phyloP scores from a whole-genome alignment of 2,329 filamentous ascomycete genomes.

The Raffaelea ambrosiae region DNA sequence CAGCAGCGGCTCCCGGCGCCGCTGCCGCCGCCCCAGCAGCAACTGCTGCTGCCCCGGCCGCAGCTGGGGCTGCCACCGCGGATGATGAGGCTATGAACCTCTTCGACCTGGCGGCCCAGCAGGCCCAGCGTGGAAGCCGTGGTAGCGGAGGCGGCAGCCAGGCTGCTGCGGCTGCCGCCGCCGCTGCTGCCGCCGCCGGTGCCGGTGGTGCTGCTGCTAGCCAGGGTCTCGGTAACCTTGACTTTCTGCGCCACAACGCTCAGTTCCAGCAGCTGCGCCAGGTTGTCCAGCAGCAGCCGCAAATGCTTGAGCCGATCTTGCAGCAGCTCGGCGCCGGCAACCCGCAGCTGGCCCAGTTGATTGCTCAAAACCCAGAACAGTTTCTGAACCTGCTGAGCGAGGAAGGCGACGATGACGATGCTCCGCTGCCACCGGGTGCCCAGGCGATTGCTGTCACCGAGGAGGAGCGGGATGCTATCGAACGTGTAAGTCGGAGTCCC shows the following conservation, averaged over 20 bases:
- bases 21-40: conserved; percentile 34
- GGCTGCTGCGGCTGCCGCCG: conserved; percentile 20
- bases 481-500: conserved; percentile 57
- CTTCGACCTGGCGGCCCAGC: conserved; percentile 85
- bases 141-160: conserved; percentile 27
- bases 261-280: conserved; percentile 98
- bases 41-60: conserved; percentile 30
- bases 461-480: conserved; percentile 94
- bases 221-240: conserved; percentile 64
- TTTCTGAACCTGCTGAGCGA: conserved; percentile 88
- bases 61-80: conserved; percentile 35
- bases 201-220: conserved; percentile 41
- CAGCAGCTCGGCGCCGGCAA: conserved; percentile 94
- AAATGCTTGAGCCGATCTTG: conserved; percentile 97
- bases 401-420: conserved; percentile 69
- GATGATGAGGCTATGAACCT: conserved; percentile 71
- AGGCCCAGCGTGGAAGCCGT: conserved; percentile 36
- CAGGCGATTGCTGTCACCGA: conserved; percentile 88
- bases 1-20: conserved; percentile 25
- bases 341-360: conserved; percentile 86
- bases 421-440: conserved; percentile 75
- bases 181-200: conserved; percentile 33
- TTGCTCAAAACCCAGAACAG: conserved; percentile 84
- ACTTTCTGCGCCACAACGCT: conserved; percentile 89
- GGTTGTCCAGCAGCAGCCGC: conserved; percentile 92